phyloP scores from a whole-genome alignment of 345 rosid species.

The Sonneratia caseolaris region DNA sequence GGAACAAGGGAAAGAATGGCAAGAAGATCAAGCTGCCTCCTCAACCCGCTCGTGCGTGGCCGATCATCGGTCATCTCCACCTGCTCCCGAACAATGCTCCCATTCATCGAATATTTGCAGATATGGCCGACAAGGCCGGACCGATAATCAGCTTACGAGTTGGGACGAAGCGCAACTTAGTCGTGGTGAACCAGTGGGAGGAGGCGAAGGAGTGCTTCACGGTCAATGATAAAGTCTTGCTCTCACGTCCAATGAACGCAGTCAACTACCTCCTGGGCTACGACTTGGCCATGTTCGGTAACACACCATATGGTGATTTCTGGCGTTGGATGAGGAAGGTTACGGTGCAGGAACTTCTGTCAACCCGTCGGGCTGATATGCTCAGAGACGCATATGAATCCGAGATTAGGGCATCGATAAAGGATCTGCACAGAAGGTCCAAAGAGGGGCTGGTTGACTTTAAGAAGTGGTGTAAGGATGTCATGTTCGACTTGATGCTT shows the following conservation, averaged over 20 bases:
- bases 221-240: not conserved
- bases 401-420: not conserved
- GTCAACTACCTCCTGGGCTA: slow-evolving; percentile 6
- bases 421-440: too few species aligned
- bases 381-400: not conserved
- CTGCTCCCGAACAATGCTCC: slow-evolving; percentile 1
- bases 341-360: slow-evolving; percentile 1
- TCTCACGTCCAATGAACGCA: not conserved
- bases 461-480: too few species aligned
- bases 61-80: slow-evolving; percentile 16
- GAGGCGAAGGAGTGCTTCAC: slow-evolving; percentile 11
- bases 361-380: slow-evolving; percentile 3
- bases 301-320: slow-evolving; percentile 10
- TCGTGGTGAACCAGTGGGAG: slow-evolving; percentile 9
- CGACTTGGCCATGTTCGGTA: slow-evolving; percentile 1
- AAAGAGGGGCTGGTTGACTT: too few species aligned
- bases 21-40: slow-evolving; percentile 1
- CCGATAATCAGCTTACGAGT: slow-evolving; percentile 9
- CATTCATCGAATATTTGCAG: not conserved
- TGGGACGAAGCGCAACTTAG: not conserved
- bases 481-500: too few species aligned
- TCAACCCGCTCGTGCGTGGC: slow-evolving; percentile 7
- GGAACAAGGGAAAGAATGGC: too few species aligned
- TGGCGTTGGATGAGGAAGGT: slow-evolving; percentile 6
- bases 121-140: slow-evolving; percentile 7